phyloP scores from a whole-genome alignment of 2,329 filamentous ascomycete genomes.

The Fusarium beomiforme region DNA sequence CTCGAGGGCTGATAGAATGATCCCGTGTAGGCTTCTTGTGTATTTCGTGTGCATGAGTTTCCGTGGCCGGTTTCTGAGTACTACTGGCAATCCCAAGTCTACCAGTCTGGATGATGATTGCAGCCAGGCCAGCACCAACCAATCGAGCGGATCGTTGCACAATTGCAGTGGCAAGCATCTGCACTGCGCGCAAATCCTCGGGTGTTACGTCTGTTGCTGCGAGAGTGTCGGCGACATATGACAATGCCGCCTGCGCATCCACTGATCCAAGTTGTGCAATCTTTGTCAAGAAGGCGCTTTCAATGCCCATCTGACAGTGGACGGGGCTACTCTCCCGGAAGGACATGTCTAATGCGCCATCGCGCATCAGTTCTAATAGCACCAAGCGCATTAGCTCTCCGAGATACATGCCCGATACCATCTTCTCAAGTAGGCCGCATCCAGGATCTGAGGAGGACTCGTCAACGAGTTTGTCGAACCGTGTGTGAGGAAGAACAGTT shows the following conservation, averaged over 20 bases:
- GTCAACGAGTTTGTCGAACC: not conserved
- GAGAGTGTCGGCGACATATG: not conserved
- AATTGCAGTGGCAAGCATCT: not conserved
- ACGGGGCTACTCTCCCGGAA: not conserved
- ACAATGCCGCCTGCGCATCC: not conserved
- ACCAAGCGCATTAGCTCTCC: not conserved
- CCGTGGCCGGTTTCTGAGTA: not conserved
- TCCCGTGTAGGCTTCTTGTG: fast-evolving
- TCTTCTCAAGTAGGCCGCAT: slow-evolving; percentile 3
- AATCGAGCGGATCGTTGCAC: slow-evolving; percentile 2
- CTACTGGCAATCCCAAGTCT: not conserved
- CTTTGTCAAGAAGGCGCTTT: not conserved
- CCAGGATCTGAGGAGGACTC: slow-evolving; percentile 1
- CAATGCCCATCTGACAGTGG: not conserved
- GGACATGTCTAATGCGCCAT: not conserved
- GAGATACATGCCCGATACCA: slow-evolving; percentile 11
- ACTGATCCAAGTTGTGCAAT: not conserved
- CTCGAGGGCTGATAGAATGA: fast-evolving
- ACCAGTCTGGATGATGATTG: not conserved
- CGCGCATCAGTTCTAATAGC: not conserved
- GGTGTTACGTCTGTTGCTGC: not conserved
- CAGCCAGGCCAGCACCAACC: slow-evolving; percentile 1
- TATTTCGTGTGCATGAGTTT: not conserved
- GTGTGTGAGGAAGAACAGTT: not conserved
- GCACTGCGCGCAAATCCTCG: not conserved